Evolutionary conservation across 352 stramenopile genomes (phyloP).

Genomic region (Pythium brachiatum): DNA sequence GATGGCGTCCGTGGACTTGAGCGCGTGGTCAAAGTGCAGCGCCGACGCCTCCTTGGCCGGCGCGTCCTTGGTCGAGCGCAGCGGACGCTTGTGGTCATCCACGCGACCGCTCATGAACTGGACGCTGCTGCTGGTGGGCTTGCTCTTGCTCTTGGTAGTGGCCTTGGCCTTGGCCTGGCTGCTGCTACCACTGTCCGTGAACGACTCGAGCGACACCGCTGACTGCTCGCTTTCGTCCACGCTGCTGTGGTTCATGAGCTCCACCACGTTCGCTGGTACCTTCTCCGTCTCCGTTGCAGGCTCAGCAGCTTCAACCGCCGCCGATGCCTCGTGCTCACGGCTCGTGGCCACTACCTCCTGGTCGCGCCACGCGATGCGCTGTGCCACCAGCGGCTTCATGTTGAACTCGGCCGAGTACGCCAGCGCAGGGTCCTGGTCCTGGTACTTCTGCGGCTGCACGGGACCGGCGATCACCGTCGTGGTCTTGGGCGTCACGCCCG

Average conservation of each 20-base stretch:
- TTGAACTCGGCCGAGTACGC: constrained; percentile 10
- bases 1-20: constrained; percentile 29
- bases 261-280: no score
- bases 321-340: not conserved
- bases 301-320: not conserved
- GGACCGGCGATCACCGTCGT: constrained; percentile 15
- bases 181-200: no score
- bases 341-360: not conserved
- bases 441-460: constrained; percentile 31
- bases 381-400: not conserved
- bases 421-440: constrained; percentile 10
- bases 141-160: no score
- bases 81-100: constrained; percentile 21
- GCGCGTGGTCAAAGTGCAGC: constrained; percentile 18
- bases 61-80: constrained; percentile 18
- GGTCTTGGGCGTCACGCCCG: not conserved
- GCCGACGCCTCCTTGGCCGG: constrained; percentile 7
- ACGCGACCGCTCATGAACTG: not conserved
- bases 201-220: no score
- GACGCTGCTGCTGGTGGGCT: constrained; percentile 7
- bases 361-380: constrained; percentile 10
- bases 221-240: no score
- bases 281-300: not conserved
- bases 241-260: no score
- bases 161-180: no score